phyloP scores from a whole-genome alignment of 257 asterid genomes.

The Solanum sejunctum region DNA sequence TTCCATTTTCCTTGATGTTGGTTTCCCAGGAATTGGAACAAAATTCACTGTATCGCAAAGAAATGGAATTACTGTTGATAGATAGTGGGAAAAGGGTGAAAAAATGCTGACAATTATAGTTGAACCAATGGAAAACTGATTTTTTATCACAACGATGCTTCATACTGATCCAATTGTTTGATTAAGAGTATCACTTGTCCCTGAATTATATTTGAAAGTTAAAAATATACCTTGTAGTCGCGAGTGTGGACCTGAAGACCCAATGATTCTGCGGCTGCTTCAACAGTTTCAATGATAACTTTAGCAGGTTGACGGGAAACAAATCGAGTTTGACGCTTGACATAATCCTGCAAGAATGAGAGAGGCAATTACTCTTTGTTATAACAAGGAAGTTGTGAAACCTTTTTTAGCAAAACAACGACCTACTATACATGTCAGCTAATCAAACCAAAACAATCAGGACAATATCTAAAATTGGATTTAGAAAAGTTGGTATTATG shows the following conservation, averaged over 20 bases:
- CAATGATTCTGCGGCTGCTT: conserved; percentile 69
- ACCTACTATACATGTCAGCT: not conserved
- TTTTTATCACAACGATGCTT: not conserved
- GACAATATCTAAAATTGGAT: not conserved
- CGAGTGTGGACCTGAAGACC: conserved; percentile 76
- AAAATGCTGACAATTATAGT: not conserved
- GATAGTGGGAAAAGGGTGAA: not conserved
- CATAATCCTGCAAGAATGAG: conserved; percentile 45
- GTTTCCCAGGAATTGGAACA: not conserved
- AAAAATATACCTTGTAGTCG: conserved; percentile 54
- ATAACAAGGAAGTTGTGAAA: not conserved
- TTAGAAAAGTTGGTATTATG: not conserved
- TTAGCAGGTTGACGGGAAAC: conserved; percentile 83
- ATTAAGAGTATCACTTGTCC: not conserved
- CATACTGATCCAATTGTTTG: not conserved
- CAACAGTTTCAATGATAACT: conserved; percentile 53
- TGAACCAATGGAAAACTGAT: not conserved
- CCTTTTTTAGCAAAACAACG: not conserved
- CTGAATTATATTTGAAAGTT: not conserved
- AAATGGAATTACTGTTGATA: not conserved
- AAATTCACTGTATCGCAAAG: not conserved
- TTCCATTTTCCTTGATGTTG: not conserved
- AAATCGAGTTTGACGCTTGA: conserved; percentile 90
- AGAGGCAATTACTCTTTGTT: not conserved
- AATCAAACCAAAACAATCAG: not conserved